phyloP scores from a whole-genome alignment of 192 early-diverging fungal genomes.

The Rhizophagus sp. region DNA sequence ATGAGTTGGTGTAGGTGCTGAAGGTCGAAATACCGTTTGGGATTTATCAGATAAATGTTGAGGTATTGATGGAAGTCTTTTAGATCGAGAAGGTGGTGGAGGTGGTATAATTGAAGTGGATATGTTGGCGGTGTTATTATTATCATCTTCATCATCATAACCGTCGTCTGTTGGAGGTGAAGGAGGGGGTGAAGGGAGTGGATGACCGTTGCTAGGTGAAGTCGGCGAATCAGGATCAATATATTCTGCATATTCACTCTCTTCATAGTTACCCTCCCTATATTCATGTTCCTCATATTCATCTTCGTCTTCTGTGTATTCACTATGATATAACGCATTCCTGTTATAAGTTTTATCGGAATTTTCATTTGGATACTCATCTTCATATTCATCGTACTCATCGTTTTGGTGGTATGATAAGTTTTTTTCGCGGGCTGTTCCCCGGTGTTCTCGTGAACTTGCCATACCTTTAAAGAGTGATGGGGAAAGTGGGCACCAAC shows the following conservation, averaged over 20 bases:
- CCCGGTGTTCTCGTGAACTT: not conserved
- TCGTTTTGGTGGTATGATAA: not conserved
- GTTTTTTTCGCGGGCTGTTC: not conserved
- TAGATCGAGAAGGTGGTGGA: not conserved
- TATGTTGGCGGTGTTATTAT: not conserved
- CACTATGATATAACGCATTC: not conserved
- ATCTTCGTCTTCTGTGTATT: not conserved
- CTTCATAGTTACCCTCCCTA: not conserved
- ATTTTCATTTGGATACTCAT: not conserved
- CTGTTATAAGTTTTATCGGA: not conserved
- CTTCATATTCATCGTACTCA: not conserved
- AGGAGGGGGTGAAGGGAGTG: constrained; percentile 7
- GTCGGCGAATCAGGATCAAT: not conserved
- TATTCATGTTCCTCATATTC: not conserved
- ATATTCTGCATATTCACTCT: not conserved
- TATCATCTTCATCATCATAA: not conserved
- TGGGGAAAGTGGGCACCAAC: not conserved
- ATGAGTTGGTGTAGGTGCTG: not conserved
- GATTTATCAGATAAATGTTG: not conserved
- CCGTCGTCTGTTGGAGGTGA: not conserved
- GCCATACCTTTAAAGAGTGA: not conserved
- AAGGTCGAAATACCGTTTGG: not conserved
- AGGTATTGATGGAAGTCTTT: not conserved
- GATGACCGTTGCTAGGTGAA: constrained; percentile 1
- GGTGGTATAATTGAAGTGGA: not conserved